These are phyloP conservation scores for Fusarium austroafricanum DNA, from an alignment of 2,329 filamentous ascomycete genomes.

Conservation along the genomic window DNA sequence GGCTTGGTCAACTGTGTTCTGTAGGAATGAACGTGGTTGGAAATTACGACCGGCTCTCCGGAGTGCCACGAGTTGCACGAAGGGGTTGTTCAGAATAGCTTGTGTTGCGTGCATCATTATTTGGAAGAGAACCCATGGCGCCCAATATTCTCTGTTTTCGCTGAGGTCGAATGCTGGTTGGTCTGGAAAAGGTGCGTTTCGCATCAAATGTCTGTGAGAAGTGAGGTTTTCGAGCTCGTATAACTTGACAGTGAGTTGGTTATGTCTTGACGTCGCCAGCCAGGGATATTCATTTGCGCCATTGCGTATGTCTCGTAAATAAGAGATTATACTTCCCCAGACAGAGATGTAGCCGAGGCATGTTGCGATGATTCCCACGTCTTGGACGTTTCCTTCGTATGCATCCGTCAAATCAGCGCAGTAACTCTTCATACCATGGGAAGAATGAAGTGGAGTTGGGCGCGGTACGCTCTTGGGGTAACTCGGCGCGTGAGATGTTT, in stretches of 20 bases:
- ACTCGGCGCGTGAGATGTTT: neutral
- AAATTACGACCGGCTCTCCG: conserved; percentile 26
- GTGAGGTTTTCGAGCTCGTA: conserved; percentile 39
- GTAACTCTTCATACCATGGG: conserved; percentile 30
- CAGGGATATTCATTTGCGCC: conserved; percentile 39
- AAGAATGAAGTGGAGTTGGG: conserved; percentile 15
- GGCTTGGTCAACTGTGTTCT: conserved; percentile 43
- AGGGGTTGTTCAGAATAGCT: conserved; percentile 38
- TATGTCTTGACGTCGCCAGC: conserved; percentile 33
- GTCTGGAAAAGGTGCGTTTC: conserved; percentile 39
- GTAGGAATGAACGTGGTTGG: conserved; percentile 38
- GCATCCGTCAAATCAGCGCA: conserved; percentile 38
- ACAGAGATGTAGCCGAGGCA: conserved; percentile 13
- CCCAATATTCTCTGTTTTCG: conserved; percentile 39
- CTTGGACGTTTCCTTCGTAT: conserved; percentile 26
- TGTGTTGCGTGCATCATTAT: conserved; percentile 41
- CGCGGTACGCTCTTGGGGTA: conserved; percentile 31
- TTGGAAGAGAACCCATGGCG: conserved; percentile 36
- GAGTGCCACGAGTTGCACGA: conserved; percentile 42
- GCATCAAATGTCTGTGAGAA: conserved; percentile 33
- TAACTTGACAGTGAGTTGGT: conserved; percentile 34
- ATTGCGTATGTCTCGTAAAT: conserved; percentile 33
- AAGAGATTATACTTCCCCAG: conserved; percentile 37
- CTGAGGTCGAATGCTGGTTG: conserved; percentile 16
- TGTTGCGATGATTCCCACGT: conserved; percentile 19